These are phyloP conservation scores for Byssoonygena ceratinophila DNA, from an alignment of 2,329 filamentous ascomycete genomes.

Conservation along the genomic window DNA sequence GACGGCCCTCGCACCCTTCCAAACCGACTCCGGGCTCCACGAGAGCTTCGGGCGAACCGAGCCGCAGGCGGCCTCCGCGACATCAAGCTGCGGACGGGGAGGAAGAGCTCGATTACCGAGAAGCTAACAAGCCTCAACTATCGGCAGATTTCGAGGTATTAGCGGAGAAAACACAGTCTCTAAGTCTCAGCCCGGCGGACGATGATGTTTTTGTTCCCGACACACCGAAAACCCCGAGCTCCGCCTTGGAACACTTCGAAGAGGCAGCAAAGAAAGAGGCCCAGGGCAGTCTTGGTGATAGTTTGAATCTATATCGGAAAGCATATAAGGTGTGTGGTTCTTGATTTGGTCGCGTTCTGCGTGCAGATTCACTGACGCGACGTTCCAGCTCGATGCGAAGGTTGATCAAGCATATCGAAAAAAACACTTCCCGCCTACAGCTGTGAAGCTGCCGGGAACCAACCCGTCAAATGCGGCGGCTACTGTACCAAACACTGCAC, in stretches of 20 bases:
- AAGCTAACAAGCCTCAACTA: background rate
- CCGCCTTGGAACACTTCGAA: slow-evolving; percentile 88
- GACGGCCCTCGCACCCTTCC: slow-evolving; percentile 1
- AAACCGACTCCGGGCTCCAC: slow-evolving; percentile 12
- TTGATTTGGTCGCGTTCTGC: background rate
- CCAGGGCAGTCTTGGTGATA: slow-evolving; percentile 78
- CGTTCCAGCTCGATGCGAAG: slow-evolving; percentile 59
- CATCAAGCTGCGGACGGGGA: slow-evolving; percentile 32
- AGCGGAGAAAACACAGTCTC: slow-evolving; percentile 28
- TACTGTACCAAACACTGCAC: slow-evolving; percentile 45
- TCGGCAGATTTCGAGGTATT: slow-evolving; percentile 20
- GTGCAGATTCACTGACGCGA: background rate
- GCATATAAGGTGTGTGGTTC: slow-evolving; percentile 65
- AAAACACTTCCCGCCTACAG: slow-evolving; percentile 71
- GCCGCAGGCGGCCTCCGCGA: slow-evolving; percentile 31
- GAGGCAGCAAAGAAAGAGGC: slow-evolving; percentile 79
- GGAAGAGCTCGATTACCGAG: slow-evolving; percentile 27
- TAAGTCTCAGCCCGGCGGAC: slow-evolving; percentile 27
- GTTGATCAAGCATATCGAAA: slow-evolving; percentile 82
- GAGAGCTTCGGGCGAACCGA: slow-evolving; percentile 19
- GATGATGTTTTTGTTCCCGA: slow-evolving; percentile 32
- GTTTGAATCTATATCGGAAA: slow-evolving; percentile 74
- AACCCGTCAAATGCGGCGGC: slow-evolving; percentile 42
- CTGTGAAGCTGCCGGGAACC: slow-evolving; percentile 39
- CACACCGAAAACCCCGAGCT: slow-evolving; percentile 46